Conservation (phyloP, 1,139 yeast species). For the Geotrichum fermentans region DNA sequence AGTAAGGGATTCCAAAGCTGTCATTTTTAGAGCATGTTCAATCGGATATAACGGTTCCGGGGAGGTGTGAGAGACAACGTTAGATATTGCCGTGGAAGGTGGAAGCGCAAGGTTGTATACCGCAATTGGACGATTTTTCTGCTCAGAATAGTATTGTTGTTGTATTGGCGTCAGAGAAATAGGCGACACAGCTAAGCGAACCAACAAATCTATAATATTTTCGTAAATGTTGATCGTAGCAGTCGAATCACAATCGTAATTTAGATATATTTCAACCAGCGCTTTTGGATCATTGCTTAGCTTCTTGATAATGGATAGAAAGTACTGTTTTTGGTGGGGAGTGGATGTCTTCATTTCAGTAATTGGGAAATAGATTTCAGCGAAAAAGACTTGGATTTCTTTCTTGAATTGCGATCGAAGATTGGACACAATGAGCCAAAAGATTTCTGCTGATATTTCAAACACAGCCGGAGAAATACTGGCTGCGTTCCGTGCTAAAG, state of each 20-base stretch:
- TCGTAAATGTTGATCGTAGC: conserved; percentile 83
- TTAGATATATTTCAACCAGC: conserved; percentile 84
- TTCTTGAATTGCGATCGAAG: conserved; percentile 82
- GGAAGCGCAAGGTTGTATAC: conserved; percentile 70
- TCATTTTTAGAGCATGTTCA: conserved; percentile 80
- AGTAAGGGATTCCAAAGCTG: conserved; percentile 73
- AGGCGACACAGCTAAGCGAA: conserved; percentile 64
- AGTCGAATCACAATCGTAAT: conserved; percentile 84
- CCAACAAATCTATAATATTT: conserved; percentile 68
- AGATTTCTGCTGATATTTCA: conserved; percentile 86
- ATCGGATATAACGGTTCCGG: conserved; percentile 25
- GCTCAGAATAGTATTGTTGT: conserved; percentile 59
- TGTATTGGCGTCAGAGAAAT: conserved; percentile 71
- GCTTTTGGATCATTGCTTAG: conserved; percentile 86
- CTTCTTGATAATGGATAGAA: conserved; percentile 71
- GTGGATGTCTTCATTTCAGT: conserved; percentile 90
- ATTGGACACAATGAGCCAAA: conserved; percentile 82
- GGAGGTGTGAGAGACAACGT: conserved; percentile 56
- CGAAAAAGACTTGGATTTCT: conserved; percentile 89
- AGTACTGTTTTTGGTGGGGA: conserved; percentile 83
- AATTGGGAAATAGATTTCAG: conserved; percentile 90
- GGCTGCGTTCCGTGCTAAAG: conserved; percentile 88
- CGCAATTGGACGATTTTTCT: conserved; percentile 56
- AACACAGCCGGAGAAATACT: conserved; percentile 88
- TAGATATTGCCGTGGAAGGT: conserved; percentile 70